Evolutionary conservation across 257 asterid genomes (phyloP), one percentile per base, ranked within the genome.

Genomic region (Plectranthus barbatus): DNA sequence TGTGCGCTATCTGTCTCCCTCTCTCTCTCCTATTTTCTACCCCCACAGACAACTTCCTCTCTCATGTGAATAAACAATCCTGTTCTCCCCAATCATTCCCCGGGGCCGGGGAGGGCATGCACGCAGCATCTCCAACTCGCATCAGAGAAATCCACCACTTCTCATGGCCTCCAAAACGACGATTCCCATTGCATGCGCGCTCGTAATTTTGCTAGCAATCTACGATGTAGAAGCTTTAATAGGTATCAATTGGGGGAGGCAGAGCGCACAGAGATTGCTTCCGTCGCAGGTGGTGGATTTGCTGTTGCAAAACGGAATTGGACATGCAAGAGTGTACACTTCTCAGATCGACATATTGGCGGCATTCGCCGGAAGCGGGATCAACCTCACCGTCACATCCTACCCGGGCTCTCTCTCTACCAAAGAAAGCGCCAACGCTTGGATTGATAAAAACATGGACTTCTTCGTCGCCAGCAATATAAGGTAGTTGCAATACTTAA

Each of bases 221-320:
- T 10, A 9, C 2, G 1, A 8, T 0, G 40, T 70, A 7, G 23
- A 74, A 0, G 73, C 46, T 0, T 11, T 19, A 9, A 56, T 76
- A 37, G 29, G 29, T 4, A 23, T 1, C n/a, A n/a, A n/a, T n/a
- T n/a, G n/a, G n/a, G n/a, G n/a, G n/a, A n/a, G n/a, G n/a, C n/a
- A n/a, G n/a, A 63, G 48, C 36, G 59, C 47, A 2, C 83, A 70
- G 45, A 58, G 49, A 39, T 21, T 78, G 57, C 10, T 78, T 3
- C 83, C 83, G 0, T 58, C 80, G 0, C 61, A 20, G 68, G 83
- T 67, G 65, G 83, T 78, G 18, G 83, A 78, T 68, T 11, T 78
- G 51, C 12, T 78, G 14, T 21, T 78, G 36, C 83, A 74, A 41
- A 78, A 78, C 20, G 49, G 41, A 0, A n/a, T 78, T 0, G 0